phyloP scores from a whole-genome alignment of 805 yeast species.

The Zygotorulaspora sp. region DNA sequence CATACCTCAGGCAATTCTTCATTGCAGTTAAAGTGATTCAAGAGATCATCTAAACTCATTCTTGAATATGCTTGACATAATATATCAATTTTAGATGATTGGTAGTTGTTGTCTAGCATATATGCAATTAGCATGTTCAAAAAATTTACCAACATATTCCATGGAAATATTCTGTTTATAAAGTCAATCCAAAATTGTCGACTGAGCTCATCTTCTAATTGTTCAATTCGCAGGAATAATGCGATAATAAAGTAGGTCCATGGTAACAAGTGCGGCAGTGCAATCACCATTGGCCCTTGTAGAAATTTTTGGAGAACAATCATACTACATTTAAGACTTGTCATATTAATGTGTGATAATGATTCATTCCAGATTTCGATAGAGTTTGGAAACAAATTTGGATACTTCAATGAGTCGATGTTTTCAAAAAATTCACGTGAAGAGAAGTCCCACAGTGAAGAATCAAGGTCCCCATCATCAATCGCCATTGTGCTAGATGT shows the following conservation, averaged over 20 bases:
- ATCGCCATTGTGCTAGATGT: conserved; percentile 15
- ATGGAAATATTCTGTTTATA: conserved; percentile 56
- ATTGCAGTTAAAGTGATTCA: conserved; percentile 51
- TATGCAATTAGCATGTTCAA: conserved; percentile 51
- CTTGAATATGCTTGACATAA: conserved; percentile 25
- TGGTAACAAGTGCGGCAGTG: conserved; percentile 68
- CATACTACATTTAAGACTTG: conserved; percentile 64
- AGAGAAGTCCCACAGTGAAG: conserved; percentile 1
- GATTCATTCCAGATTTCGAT: conserved; percentile 50
- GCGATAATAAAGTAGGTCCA: conserved; percentile 72
- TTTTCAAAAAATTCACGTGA: conserved; percentile 24
- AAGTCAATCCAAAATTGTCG: conserved; percentile 31
- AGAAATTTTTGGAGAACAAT: conserved; percentile 62
- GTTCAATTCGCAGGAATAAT: conserved; percentile 50
- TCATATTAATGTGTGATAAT: conserved; percentile 52
- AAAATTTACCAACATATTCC: conserved; percentile 61
- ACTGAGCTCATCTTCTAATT: conserved; percentile 18
- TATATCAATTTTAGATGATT: conserved; percentile 18
- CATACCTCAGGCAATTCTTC: conserved; percentile 72
- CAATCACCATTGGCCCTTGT: conserved; percentile 61
- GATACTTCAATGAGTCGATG: conserved; percentile 26
- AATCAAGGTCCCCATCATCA: conserved; percentile 9
- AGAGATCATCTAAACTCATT: conserved; percentile 36
- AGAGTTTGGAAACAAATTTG: conserved; percentile 25
- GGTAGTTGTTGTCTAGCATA: conserved; percentile 25